Evolutionary conservation across 306 rosid genomes (phyloP), one percentile per base, ranked within the genome.

Genomic region (Pueraria montana): DNA sequence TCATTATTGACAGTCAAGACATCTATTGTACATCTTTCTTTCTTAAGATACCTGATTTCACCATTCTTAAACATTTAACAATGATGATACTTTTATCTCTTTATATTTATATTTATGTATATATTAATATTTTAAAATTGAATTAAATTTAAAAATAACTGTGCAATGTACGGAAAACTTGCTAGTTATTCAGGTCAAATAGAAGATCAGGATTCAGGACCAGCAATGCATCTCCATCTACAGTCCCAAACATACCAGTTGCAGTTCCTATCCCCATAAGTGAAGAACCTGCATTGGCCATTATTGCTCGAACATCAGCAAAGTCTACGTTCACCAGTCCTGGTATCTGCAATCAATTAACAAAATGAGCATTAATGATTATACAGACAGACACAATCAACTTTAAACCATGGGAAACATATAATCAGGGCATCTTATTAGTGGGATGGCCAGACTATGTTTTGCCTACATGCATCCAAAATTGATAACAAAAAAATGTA

Each of bases 181-280:
- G 73, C 34, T 70, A 70, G 58, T 43, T 61, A 40, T 52, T 70
- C 59, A 62, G 32, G 42, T 58, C 59, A 68, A 74, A 69, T 69
- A 61, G 82, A 75, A 83, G 56, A 86, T 49, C 65, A 23, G 78
- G 48, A 86, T 43, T 52, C 49, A 21, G 72, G 71, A 67, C 53
- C 79, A 49, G 82, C 71, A 74, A 32, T 49, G 72, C 76, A 79
- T 80, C 18, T 38, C 53, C 55, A 20, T 26, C n/a, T 45, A 42
- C 45, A 59, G 53, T 81, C 46, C 78, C 78, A 82, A 78, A 82
- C 90, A 82, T 84, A 94, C 99, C 99, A 85, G 99, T 96, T 83
- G 98, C 99, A 77, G 97, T 96, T 91, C 99, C 99, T 81, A 93
- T 96, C 80, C 99, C 99, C 99, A 96, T 93, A 88, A 96, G 87